Evolutionary conservation across 805 yeast species (phyloP).

Genomic region (Cyberlindnera maritima): DNA sequence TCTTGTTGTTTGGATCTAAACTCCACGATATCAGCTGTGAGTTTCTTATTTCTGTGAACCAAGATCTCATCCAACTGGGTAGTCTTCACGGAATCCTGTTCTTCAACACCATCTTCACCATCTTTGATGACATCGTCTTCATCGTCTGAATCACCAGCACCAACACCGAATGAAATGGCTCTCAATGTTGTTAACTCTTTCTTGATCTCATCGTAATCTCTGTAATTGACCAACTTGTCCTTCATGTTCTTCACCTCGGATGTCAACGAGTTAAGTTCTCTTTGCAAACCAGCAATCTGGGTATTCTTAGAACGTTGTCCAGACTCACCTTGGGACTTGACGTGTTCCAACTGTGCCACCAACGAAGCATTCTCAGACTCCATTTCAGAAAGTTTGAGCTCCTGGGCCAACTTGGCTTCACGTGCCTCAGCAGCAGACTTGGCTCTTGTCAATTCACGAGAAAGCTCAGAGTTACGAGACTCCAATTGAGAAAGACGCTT

Average conservation of each 20-base stretch:
- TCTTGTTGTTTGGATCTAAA: constrained; percentile 58
- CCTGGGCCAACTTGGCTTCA: constrained; percentile 40
- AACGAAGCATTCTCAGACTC: constrained; percentile 69
- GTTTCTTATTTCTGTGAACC: constrained; percentile 65
- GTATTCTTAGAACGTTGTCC: constrained; percentile 23
- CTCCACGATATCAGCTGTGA: constrained; percentile 67
- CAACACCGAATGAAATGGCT: constrained; percentile 70
- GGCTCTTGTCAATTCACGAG: constrained; percentile 58
- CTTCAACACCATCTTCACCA: constrained; percentile 23
- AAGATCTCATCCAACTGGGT: constrained; percentile 53
- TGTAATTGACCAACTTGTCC: constrained; percentile 45
- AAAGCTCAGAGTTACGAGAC: constrained; percentile 70
- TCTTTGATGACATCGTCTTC: constrained; percentile 29
- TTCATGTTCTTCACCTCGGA: constrained; percentile 51
- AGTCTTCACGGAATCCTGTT: constrained; percentile 25
- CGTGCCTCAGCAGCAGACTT: constrained; percentile 42
- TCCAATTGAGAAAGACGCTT: constrained; percentile 68
- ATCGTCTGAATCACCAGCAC: constrained; percentile 28
- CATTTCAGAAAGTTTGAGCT: constrained; percentile 46
- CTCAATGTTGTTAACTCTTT: constrained; percentile 70
- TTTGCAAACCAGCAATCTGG: constrained; percentile 23
- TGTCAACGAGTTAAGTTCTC: constrained; percentile 37
- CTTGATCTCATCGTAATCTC: constrained; percentile 80
- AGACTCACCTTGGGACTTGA: constrained; percentile 35
- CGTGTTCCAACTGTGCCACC: constrained; percentile 54